Evolutionary conservation across 345 rosid species (phyloP).

Genomic region (Syzygium jambos): DNA sequence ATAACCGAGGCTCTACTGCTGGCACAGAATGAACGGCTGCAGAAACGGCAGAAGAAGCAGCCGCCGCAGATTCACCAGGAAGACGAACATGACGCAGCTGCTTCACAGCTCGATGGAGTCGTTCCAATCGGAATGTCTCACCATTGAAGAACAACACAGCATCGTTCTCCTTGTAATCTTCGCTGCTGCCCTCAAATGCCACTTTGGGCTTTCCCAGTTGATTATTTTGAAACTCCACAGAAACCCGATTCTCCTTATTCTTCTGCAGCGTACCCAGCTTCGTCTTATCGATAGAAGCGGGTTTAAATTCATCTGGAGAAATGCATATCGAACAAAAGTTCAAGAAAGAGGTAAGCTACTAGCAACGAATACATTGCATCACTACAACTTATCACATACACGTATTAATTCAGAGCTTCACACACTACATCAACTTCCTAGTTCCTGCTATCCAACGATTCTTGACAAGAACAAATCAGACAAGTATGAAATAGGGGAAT

Average conservation of each 20-base stretch:
- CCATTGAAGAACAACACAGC: conserved; percentile 80
- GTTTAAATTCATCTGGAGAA: conserved; percentile 70
- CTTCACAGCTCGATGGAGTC: conserved; percentile 74
- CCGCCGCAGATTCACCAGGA: conserved; percentile 58
- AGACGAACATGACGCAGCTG: conserved; percentile 58
- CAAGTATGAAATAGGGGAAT: neutral
- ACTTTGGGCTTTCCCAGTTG: conserved; percentile 73
- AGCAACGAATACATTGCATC: neutral
- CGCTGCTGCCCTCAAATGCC: conserved; percentile 78
- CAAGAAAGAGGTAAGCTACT: neutral
- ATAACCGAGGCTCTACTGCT: conserved; percentile 32
- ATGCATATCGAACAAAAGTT: neutral
- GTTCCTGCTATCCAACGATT: neutral
- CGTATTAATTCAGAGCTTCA: neutral
- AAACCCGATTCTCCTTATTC: conserved; percentile 69
- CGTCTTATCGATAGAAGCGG: conserved; percentile 76
- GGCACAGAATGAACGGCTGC: conserved; percentile 27
- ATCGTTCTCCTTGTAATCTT: conserved; percentile 77
- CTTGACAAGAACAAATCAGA: neutral
- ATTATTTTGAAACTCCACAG: conserved; percentile 80
- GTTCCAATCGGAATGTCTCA: conserved; percentile 58
- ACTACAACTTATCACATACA: neutral
- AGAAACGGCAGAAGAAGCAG: conserved; percentile 9
- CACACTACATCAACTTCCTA: neutral
- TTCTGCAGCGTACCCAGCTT: conserved; percentile 62